Percentiles rank a stretch among this genome's conserved stretches.
These are phyloP conservation scores for Flaveria sonorensis DNA, from an alignment of 129 eudicot species.

Conservation along the genomic window DNA sequence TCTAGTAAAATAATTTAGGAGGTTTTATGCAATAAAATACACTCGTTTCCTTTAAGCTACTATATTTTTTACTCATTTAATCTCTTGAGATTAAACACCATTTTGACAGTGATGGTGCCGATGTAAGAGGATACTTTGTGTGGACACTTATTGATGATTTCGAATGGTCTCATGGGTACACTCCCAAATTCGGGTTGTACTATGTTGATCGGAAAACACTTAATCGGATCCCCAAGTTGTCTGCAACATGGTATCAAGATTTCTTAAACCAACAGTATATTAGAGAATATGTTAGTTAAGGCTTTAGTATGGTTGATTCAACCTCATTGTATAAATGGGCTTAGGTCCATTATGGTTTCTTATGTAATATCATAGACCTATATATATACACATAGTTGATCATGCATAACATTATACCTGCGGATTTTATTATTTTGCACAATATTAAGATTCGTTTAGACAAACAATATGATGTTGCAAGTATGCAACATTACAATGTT, in stretches of 20 bases:
- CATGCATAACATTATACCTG: not conserved
- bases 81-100: no score
- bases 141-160: constrained; percentile 88
- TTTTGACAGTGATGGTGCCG: constrained; percentile 72
- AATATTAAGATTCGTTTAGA: no score
- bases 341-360: not conserved
- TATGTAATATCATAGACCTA: not conserved
- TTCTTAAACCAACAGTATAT: constrained; percentile 37
- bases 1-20: no score
- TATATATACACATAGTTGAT: no score
- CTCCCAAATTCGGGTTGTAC: constrained; percentile 53
- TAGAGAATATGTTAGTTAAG: not conserved
- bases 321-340: not conserved
- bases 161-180: constrained; percentile 72
- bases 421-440: not conserved
- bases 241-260: constrained; percentile 70
- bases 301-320: not conserved
- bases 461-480: not conserved
- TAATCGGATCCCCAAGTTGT: constrained; percentile 59
- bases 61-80: no score
- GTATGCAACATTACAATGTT: not conserved
- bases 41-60: no score
- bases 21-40: no score
- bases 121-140: constrained; percentile 78
- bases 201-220: constrained; percentile 57